Base-by-base conservation (phyloP, 495 filamentous ascomycete species). In the Penicillium herquei region DNA sequence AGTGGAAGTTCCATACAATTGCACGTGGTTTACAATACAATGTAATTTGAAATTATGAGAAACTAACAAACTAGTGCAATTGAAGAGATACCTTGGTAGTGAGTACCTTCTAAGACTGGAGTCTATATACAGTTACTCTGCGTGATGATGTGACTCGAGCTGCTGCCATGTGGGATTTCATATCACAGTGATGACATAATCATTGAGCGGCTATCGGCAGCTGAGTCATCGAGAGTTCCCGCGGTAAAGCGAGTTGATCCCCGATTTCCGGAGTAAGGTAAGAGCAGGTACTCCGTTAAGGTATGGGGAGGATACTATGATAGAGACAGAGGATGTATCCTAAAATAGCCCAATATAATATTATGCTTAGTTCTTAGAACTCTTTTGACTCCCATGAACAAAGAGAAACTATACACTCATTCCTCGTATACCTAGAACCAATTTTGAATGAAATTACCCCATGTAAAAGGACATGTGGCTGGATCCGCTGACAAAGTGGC, bases 401-500 rank as follows among this genome's bases (percentile, higher is more conserved):
- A 34, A 42, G 43, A 16, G 14, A 40, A 39, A 10, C 16, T 18
- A 52, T 21, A 17, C 50, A 8, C 11, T n/a, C 32, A 31, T 30
- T 31, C 11, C 12, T 50, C 18, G 30, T 12, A 52, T 35, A 18
- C 12, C n/a, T 18, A 16, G 12, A 30, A 33, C 31, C 30, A 12
- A 33, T 32, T 9, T 34, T 14, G 30, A 33, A 39, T 17, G 8
- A 51, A 18, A 32, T 13, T 10, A 37, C 12, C 34, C 34, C 34
- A 37, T 13, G 3, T 14, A 30, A 52, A 56, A 64, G 65, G 65
- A 66, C 65, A 68, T 68, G 65, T 68, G 65, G 65, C 65, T 68
- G 63, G 65, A 66, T 54, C 64, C 54, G 65, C 65, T 65, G 59
- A 68, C 65, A 65, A 67, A 68, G 62, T 68, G 65, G 63, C 63